These are phyloP conservation scores for Rhizopus delemar DNA, from an alignment of 371 early-diverging fungal species.

Conservation along the genomic window DNA sequence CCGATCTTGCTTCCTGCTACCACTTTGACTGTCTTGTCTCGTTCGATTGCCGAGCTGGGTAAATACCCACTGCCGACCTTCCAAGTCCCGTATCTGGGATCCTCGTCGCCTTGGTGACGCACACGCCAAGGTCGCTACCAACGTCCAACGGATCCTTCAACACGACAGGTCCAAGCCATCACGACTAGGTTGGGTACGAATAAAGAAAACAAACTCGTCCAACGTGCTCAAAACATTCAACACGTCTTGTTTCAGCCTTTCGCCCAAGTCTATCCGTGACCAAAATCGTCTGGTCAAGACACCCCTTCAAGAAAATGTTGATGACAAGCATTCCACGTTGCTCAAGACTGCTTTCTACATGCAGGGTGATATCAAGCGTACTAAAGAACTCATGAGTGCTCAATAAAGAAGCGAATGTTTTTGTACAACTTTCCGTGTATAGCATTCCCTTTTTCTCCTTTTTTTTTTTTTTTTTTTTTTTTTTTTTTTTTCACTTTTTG, in stretches of 20 bases:
- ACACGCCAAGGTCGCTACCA: slow-evolving; percentile 92
- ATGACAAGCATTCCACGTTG: slow-evolving; percentile 89
- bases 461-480: not conserved
- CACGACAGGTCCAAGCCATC: slow-evolving; percentile 95
- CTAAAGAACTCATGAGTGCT: slow-evolving; percentile 66
- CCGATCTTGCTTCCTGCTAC: slow-evolving; percentile 98
- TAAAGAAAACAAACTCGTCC: slow-evolving; percentile 94
- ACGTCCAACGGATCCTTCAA: slow-evolving; percentile 92
- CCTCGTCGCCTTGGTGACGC: slow-evolving; percentile 92
- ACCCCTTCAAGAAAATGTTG: slow-evolving; percentile 92
- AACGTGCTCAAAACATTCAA: slow-evolving; percentile 89
- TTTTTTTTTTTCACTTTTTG: not conserved
- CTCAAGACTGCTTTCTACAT: slow-evolving; percentile 96
- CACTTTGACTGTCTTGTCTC: slow-evolving; percentile 98
- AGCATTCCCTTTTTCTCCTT: not conserved
- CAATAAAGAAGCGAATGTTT: slow-evolving; percentile 11
- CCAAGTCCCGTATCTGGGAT: slow-evolving; percentile 94
- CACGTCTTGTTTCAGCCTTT: slow-evolving; percentile 96
- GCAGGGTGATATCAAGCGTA: slow-evolving; percentile 92
- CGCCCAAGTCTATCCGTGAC: slow-evolving; percentile 88
- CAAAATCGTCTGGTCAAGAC: slow-evolving; percentile 91
- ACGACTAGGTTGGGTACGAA: slow-evolving; percentile 96
- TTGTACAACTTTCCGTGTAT: slow-evolving; percentile 3
- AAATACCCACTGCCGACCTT: slow-evolving; percentile 98
- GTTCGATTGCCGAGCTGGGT: slow-evolving; percentile 97